phyloP scores from a whole-genome alignment of 805 yeast species.

The Candida sanyiensis region DNA sequence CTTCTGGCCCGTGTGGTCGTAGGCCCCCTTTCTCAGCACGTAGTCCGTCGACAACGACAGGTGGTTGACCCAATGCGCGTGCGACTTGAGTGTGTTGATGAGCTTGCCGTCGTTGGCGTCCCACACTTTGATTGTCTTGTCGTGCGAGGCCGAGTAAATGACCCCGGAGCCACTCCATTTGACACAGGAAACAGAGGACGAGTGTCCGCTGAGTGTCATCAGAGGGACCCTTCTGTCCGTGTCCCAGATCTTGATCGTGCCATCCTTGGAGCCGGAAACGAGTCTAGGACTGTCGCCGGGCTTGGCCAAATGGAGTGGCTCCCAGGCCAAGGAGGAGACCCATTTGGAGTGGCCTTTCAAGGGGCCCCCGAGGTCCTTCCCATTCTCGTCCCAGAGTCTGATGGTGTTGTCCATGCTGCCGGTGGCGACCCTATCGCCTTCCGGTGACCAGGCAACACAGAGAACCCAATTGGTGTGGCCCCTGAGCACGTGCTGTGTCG shows the following conservation, averaged over 20 bases:
- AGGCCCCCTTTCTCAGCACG: constrained; percentile 82
- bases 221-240: constrained; percentile 59
- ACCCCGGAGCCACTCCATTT: constrained; percentile 92
- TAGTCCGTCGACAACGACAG: constrained; percentile 87
- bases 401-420: constrained; percentile 93
- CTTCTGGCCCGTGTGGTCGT: constrained; percentile 57
- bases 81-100: constrained; percentile 73
- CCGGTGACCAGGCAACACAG: constrained; percentile 88
- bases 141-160: constrained; percentile 88
- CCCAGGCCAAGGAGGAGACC: constrained; percentile 90
- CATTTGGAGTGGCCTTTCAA: constrained; percentile 81
- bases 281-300: constrained; percentile 64
- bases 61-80: constrained; percentile 98
- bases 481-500: constrained; percentile 70
- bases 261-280: constrained; percentile 88
- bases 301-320: constrained; percentile 77
- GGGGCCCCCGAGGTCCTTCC: constrained; percentile 67
- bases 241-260: constrained; percentile 88
- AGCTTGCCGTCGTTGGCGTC: constrained; percentile 73
- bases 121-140: constrained; percentile 91
- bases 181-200: constrained; percentile 88
- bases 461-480: constrained; percentile 95
- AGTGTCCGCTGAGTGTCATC: constrained; percentile 79
- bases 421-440: constrained; percentile 86
- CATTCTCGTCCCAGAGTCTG: constrained; percentile 79